These are phyloP conservation scores for Boletus huronensis DNA, from an alignment of 768 basidiomycete genomes.

Conservation along the genomic window DNA sequence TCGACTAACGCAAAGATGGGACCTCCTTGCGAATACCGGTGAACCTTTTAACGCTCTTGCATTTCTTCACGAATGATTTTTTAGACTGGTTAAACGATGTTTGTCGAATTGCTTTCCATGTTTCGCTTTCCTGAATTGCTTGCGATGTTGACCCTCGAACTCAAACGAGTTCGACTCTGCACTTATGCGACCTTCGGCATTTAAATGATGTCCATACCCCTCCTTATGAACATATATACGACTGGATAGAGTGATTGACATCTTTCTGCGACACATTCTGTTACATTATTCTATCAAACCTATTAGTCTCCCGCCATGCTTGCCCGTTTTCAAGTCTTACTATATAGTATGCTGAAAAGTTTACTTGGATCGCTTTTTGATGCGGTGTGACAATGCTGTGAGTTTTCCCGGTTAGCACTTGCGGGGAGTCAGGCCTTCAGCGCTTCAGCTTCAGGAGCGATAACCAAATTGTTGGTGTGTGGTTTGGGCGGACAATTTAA, in stretches of 20 bases:
- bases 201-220: constrained; percentile 13
- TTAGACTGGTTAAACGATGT: neutral
- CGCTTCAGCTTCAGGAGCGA: too few species aligned
- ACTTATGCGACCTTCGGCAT: neutral
- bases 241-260: neutral
- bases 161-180: neutral
- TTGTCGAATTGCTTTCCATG: neutral
- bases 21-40: constrained; percentile 44
- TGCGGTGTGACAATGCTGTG: neutral
- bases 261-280: constrained; percentile 1
- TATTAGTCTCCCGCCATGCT: constrained; percentile 7
- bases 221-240: neutral
- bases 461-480: neutral
- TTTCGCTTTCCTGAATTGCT: neutral
- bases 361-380: neutral
- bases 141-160: neutral
- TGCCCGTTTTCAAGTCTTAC: neutral
- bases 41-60: constrained; percentile 1
- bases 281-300: constrained; percentile 7
- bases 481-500: neutral
- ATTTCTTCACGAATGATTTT: neutral
- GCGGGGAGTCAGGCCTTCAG: neutral
- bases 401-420: neutral
- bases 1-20: constrained; percentile 46
- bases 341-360: neutral